These are phyloP conservation scores for Plasmodium knowlesi DNA, from an alignment of 169 alveolate genomes.

Conservation along the genomic window DNA sequence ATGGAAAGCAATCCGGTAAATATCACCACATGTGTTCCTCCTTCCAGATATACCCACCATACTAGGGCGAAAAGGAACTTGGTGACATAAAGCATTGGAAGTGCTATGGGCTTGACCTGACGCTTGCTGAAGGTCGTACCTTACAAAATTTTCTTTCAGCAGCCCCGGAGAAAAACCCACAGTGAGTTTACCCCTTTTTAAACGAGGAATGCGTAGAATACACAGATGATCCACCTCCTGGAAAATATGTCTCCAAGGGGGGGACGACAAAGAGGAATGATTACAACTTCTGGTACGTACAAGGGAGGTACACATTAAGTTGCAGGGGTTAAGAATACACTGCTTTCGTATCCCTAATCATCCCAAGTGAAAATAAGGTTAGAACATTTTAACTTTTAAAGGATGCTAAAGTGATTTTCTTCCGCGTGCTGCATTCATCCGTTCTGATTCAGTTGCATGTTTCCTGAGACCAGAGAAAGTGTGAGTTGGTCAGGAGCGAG, in stretches of 20 bases:
- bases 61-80: neutral
- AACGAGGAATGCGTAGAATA: neutral
- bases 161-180: neutral
- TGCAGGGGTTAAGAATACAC: neutral
- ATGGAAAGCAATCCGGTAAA: neutral
- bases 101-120: neutral
- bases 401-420: neutral
- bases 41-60: neutral
- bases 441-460: neutral
- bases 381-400: neutral
- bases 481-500: neutral
- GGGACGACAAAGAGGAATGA: neutral
- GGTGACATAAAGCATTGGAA: neutral
- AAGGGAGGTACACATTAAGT: neutral
- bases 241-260: neutral
- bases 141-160: neutral
- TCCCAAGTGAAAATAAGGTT: neutral
- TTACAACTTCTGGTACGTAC: neutral
- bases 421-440: neutral
- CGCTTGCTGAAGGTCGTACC: neutral
- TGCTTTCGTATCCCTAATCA: neutral
- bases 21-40: neutral
- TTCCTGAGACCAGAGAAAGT: neutral
- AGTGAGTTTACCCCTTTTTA: neutral
- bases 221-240: neutral